Evolutionary conservation across 768 basidiomycete species (phyloP).

Genomic region (Asterophora lycoperdoides): DNA sequence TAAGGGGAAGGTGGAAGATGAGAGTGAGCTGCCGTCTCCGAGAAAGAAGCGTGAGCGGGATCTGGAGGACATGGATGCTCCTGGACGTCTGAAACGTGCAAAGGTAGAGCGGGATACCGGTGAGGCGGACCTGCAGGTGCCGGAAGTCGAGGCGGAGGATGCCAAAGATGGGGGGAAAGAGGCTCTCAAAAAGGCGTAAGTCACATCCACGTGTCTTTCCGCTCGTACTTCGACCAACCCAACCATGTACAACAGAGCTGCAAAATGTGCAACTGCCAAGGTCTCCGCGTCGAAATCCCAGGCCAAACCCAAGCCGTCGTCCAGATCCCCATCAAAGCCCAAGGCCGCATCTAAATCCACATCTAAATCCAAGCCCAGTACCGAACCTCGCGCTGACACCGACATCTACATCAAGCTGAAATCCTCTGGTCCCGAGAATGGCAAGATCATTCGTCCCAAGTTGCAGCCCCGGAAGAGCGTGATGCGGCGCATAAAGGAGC

Average conservation of each 20-base stretch:
- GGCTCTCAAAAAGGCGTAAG: conserved; percentile 5
- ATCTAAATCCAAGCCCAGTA: too few relatives aligned
- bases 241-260: not conserved
- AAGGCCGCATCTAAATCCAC: not conserved
- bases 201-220: not conserved
- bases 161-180: not conserved
- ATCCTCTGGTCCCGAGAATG: not conserved
- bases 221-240: not conserved
- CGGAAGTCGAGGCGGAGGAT: too few relatives aligned
- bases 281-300: not conserved
- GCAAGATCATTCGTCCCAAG: not conserved
- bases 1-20: not conserved
- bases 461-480: conserved; percentile 19
- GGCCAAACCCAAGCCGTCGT: not conserved
- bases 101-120: not conserved
- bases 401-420: not conserved
- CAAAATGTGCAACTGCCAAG: not conserved
- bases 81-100: not conserved
- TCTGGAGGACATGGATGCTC: not conserved
- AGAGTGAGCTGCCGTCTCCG: not conserved
- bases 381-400: too few relatives aligned
- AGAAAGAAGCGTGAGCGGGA: conserved; percentile 9
- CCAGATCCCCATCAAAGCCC: not conserved
- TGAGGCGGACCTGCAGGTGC: not conserved
- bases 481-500: conserved; percentile 19